Conservation (phyloP, 805 yeast species). For the Spathaspora gorwiae region DNA sequence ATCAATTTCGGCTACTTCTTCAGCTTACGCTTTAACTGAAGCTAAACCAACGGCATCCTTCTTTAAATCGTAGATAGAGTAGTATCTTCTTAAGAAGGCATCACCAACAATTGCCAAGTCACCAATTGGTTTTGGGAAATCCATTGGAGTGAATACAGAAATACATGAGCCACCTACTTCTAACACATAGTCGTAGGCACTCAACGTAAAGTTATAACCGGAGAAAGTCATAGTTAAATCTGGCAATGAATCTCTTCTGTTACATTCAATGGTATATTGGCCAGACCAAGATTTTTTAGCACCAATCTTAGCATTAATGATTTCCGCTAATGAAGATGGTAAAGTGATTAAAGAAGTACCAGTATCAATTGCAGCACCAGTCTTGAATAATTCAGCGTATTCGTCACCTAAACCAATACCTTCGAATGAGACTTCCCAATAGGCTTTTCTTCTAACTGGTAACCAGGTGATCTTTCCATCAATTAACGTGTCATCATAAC, state of each 20-base stretch:
- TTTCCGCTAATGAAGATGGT: conserved; percentile 94
- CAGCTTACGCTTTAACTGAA: conserved; percentile 35
- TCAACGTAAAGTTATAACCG: conserved; percentile 87
- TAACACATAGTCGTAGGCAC: conserved; percentile 87
- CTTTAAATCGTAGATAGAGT: conserved; percentile 89
- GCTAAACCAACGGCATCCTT: conserved; percentile 95
- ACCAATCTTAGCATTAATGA: conserved; percentile 91
- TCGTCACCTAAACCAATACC: conserved; percentile 91
- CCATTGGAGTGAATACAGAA: conserved; percentile 96
- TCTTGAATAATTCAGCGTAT: conserved; percentile 71
- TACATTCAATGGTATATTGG: conserved; percentile 93
- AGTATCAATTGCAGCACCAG: conserved; percentile 98
- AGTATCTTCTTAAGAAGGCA: conserved; percentile 92
- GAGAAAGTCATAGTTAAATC: conserved; percentile 86
- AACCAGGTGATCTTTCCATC: conserved; percentile 87
- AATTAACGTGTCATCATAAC: conserved; percentile 72
- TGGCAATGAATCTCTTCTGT: conserved; percentile 74
- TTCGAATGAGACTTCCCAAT: conserved; percentile 96
- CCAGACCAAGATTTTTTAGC: conserved; percentile 98
- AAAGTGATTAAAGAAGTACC: conserved; percentile 95
- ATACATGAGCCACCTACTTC: conserved; percentile 94
- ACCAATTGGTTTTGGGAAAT: conserved; percentile 94
- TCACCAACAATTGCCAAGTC: conserved; percentile 96
- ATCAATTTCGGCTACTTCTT: background rate
- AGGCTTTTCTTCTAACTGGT: conserved; percentile 98